Evolutionary conservation across 208 protist genomes (phyloP).

Genomic region (Crithidia thermophila): DNA sequence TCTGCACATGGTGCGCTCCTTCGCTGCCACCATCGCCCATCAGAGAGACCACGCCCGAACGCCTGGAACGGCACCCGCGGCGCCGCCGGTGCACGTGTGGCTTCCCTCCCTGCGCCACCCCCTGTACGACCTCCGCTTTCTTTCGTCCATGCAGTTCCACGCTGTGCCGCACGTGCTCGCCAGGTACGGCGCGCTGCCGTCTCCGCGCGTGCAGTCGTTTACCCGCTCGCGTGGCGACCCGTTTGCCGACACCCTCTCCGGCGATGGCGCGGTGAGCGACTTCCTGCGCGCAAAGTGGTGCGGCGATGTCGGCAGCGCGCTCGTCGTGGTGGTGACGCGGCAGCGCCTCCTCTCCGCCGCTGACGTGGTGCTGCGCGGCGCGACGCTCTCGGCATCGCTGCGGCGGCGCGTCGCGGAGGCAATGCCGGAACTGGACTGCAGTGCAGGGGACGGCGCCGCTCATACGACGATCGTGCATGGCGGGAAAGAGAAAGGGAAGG

Average conservation of each 20-base stretch:
- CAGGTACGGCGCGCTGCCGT: neutral
- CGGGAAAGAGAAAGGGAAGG: neutral
- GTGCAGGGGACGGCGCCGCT: neutral
- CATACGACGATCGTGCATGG: neutral
- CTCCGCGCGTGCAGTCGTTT: neutral
- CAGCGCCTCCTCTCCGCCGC: constrained; percentile 51
- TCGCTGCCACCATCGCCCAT: constrained; percentile 3
- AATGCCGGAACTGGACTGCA: constrained; percentile 28
- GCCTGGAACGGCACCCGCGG: neutral
- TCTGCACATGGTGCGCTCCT: constrained; percentile 15
- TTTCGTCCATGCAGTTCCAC: neutral
- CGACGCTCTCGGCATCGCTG: constrained; percentile 55
- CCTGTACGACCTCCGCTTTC: constrained; percentile 37
- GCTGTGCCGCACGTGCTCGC: neutral
- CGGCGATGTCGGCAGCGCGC: neutral
- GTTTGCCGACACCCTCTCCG: neutral
- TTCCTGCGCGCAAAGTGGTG: constrained; percentile 1
- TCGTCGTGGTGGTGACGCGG: constrained; percentile 66
- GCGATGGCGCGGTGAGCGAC: constrained; percentile 12
- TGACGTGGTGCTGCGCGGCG: constrained; percentile 69
- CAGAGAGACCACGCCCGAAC: neutral
- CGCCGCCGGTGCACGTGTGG: constrained; percentile 44
- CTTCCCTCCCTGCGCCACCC: constrained; percentile 65
- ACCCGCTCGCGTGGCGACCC: neutral
- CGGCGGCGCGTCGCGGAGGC: constrained; percentile 37